Evolutionary conservation across 2,329 filamentous ascomycete species (phyloP), one percentile per base, ranked within the genome.

Genomic region (Talaromyces amestolkiae): DNA sequence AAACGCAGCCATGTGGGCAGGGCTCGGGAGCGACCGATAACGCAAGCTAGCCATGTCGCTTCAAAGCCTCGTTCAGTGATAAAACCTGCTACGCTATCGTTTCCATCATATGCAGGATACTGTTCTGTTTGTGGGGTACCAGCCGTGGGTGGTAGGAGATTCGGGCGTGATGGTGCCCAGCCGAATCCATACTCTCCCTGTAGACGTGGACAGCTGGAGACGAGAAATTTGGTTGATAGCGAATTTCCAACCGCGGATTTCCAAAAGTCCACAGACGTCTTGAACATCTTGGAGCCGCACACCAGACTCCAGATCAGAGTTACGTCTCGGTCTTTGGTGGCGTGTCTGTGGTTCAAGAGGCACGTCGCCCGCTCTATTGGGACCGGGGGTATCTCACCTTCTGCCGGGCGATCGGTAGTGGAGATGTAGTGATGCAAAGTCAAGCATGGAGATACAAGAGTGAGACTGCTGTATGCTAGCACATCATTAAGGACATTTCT

Each of bases 221-320:
- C 60, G 22, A 67, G 64, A 19, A 61, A 51, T 31, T 41, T 27
- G 2, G 58, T 49, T 13, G 39, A 33, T 61, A 49, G 3, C 3
- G 15, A 11, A 1, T 31, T 22, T 61, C 41, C 58, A 10, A 47
- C 41, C 24, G 19, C 15, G 13, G 58, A 33, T 33, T 37, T 49
- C 66, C 66, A 67, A 35, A 67, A 67, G 3, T 61, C 66, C 13
- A 56, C 66, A 9, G 66, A n/a, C 0, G 54, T 10, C 27, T 66
- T 66, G 11, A 47, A 27, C 8, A 67, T 17, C 41, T 47, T 58
- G 39, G 63, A 63, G 27, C 67, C 67, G 58, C 62, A 63, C 9
- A 71, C 63, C 5, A 70, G 66, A 47, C 65, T 70, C 69, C 70
- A 71, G 58, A 71, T 71, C 53, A 71, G 49, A 22, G 63, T 54